Evolutionary conservation across 805 yeast species (phyloP), one percentile per base, ranked within the genome.

Genomic region (Nakazawaea holstii): DNA sequence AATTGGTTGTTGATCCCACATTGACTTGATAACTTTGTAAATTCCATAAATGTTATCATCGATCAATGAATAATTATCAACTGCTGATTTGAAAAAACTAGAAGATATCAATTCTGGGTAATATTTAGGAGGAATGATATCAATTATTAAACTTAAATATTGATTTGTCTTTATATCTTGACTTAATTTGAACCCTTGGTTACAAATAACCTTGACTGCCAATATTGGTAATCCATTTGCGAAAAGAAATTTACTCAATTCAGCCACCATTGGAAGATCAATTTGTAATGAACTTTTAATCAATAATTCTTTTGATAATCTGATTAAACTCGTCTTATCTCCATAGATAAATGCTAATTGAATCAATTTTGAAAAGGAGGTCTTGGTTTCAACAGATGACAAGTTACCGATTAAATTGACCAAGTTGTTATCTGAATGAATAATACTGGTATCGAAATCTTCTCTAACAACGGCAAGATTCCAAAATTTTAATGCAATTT

Each of bases 11-110:
- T 24, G 15, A 14, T 24, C 27, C 45, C 49, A 40, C 13, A 55
- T 14, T 27, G 41, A 41, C 7, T 53, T 52, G 38, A 64, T 53
- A 15, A 59, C 53, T 48, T 62, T 62, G 49, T 62, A 56, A 31
- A 66, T 55, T 1, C 69, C 69, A 52, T 66, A 65, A 26, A 66
- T 55, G 49, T 64, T 66, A 46, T 66, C 69, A 31, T 47, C 57
- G 15, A 59, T 45, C 39, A 66, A 51, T 50, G 69, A 57, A 51
- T 61, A 66, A 43, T 64, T 60, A 53, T 66, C 68, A 43, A 65
- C 55, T 3, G 61, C 55, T 31, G 43, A 35, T 43, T 58, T 64
- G 54, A 62, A 65, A 28, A 63, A 55, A 6, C 49, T 43, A 6
- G 62, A 52, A n/a, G 49, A 48, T 42, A 59, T 46, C 28, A 66